Evolutionary conservation across 2,329 filamentous ascomycete genomes (phyloP), one percentile per base, ranked within the genome.

Genomic region (Onygenales sp.): DNA sequence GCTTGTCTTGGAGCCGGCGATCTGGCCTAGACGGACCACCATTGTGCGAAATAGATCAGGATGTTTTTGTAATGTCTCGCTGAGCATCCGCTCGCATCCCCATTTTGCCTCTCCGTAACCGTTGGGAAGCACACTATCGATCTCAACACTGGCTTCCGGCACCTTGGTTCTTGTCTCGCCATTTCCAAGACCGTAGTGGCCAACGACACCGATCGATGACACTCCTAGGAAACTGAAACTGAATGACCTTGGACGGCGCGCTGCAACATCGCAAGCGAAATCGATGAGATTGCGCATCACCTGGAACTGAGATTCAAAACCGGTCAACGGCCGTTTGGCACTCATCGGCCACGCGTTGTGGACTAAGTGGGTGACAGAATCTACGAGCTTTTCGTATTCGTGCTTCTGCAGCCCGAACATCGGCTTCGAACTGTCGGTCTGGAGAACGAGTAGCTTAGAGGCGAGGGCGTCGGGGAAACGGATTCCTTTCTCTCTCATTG

Each of bases 281-380:
- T 75, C 63, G 6, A 78, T 68, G 4, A 84, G 63, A 56, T 76
- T 74, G 5, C 76, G 72, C 50, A 82, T 71, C 3, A 75, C 72
- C 2, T 71, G 67, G 42, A 82, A 72, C 56, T 80, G 74, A 0
- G 73, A 68, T 58, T 76, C 74, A 52, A 81, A 82, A 0, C 72
- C 76, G 27, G 70, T 65, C 6, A 80, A 55, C 0, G 71, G 64
- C 14, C 79, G 70, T 61, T 76, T 79, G 61, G 75, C 78, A 62
- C 79, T 78, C 64, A 82, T 79, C 0, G 71, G 72, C 75, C 76
- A 80, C 0, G 77, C 77, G 57, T 77, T 80, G 63, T 82, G 79
- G 17, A 77, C 53, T 42, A 82, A 71, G 54, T 79, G 73, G 0
- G 78, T 81, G 7, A 74, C 74, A 2, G 51, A 59, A 0, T 57